Evolutionary conservation across 805 yeast species (phyloP).

Genomic region (Cyberlindnera euphorbiae): DNA sequence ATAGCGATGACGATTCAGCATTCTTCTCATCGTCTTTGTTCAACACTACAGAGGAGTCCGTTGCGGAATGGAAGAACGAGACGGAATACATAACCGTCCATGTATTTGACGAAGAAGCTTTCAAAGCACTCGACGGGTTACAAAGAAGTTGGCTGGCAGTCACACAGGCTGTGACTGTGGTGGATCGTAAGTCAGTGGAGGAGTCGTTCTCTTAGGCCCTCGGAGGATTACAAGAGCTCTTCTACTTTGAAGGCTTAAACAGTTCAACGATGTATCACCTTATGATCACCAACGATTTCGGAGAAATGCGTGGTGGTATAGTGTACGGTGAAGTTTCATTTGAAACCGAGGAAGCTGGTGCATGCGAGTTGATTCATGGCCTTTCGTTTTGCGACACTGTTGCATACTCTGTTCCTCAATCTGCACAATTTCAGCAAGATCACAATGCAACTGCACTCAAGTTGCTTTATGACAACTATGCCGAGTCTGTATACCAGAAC

Average conservation of each 20-base stretch:
- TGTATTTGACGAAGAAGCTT: slow-evolving; percentile 10
- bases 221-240: slow-evolving; percentile 47
- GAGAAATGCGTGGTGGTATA: slow-evolving; percentile 51
- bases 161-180: slow-evolving; percentile 5
- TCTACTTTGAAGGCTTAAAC: slow-evolving; percentile 57
- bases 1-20: slow-evolving; percentile 65
- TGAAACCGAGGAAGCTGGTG: slow-evolving; percentile 44
- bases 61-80: slow-evolving; percentile 8
- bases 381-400: slow-evolving; percentile 75
- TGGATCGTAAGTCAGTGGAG: slow-evolving; percentile 1
- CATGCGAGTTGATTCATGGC: slow-evolving; percentile 72
- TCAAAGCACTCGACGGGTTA: slow-evolving; percentile 1
- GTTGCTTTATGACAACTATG: slow-evolving; percentile 57
- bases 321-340: slow-evolving; percentile 55
- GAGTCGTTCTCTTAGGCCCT: slow-evolving; percentile 17
- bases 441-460: slow-evolving; percentile 33
- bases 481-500: slow-evolving; percentile 50
- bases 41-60: slow-evolving; percentile 19
- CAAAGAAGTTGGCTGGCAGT: slow-evolving; percentile 14
- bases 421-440: slow-evolving; percentile 29
- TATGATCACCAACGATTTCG: slow-evolving; percentile 49
- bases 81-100: slow-evolving; percentile 4
- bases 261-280: slow-evolving; percentile 60
- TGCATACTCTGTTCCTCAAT: slow-evolving; percentile 80
- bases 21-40: slow-evolving; percentile 59